Conservation (phyloP, 495 filamentous ascomycete species). For the Chaetomium cochliodes region DNA sequence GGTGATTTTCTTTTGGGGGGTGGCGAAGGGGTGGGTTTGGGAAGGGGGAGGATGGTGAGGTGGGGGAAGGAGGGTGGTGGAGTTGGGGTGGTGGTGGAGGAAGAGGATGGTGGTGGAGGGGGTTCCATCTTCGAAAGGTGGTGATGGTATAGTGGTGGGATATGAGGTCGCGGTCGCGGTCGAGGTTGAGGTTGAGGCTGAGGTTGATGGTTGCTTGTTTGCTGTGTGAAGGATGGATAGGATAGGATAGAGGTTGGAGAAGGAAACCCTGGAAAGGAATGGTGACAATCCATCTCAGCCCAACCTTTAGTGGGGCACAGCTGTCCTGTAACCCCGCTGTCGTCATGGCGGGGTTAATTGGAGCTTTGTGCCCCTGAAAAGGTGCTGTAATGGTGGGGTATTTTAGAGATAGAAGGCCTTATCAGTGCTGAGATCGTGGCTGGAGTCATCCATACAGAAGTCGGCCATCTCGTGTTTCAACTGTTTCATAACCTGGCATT, state of each 20-base stretch:
- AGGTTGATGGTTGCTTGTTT: neutral
- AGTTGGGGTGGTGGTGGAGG: neutral
- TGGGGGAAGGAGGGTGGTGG: slow-evolving; percentile 27
- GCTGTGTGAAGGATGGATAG: neutral
- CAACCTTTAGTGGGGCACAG: neutral
- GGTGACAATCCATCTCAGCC: neutral
- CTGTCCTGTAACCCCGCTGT: slow-evolving; percentile 20
- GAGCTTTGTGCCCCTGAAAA: no score
- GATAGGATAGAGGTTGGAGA: no score
- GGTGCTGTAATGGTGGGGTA: no score
- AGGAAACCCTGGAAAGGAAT: neutral
- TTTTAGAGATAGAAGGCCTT: no score
- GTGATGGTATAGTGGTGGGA: neutral
- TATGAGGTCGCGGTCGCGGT: no score
- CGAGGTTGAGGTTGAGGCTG: no score
- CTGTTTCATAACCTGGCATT: no score
- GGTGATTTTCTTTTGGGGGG: slow-evolving; percentile 75
- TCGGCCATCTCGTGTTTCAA: no score
- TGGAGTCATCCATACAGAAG: no score
- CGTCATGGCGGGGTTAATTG: slow-evolving; percentile 22
- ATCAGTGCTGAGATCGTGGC: no score
- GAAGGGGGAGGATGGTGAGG: slow-evolving; percentile 38
- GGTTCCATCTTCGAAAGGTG: slow-evolving; percentile 10
- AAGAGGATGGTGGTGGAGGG: slow-evolving; percentile 5
- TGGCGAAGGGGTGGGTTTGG: slow-evolving; percentile 46